Conservation (phyloP, 148 eudicot species). For the Rhododendron mucronatum region DNA sequence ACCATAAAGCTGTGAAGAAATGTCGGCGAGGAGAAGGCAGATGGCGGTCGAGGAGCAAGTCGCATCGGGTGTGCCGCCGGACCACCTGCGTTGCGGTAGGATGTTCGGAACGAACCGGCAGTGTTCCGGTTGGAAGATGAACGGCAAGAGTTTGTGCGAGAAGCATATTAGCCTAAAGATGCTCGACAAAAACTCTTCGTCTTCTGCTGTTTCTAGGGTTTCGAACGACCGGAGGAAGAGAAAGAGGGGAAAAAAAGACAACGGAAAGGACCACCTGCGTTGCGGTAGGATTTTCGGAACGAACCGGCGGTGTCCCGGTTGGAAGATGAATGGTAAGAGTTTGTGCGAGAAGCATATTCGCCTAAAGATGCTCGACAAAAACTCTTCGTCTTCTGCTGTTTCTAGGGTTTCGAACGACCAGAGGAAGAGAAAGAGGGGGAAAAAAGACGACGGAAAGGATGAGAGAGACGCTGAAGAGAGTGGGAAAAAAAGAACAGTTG, state of each 20-base stretch:
- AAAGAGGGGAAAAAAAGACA: not conserved
- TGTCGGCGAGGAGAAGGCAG: too few species aligned
- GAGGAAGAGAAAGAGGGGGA: not conserved
- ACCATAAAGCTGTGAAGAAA: too few species aligned
- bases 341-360: too few species aligned
- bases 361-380: not conserved
- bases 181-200: not conserved
- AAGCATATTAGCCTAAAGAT: too few species aligned
- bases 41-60: too few species aligned
- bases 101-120: not conserved
- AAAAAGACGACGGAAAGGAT: not conserved
- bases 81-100: not conserved
- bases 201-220: not conserved
- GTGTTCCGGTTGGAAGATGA: not conserved
- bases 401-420: not conserved
- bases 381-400: not conserved
- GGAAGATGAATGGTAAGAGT: not conserved
- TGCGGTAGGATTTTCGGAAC: not conserved
- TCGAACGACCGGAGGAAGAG: not conserved
- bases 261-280: not conserved
- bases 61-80: not conserved
- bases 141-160: too few species aligned
- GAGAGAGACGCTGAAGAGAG: not conserved
- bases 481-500: not conserved
- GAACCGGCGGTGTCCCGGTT: not conserved